Percentiles rank a stretch among this genome's conserved stretches.
Conservation (phyloP, 768 basidiomycete genomes). For the Filobasidium wieringae region DNA sequence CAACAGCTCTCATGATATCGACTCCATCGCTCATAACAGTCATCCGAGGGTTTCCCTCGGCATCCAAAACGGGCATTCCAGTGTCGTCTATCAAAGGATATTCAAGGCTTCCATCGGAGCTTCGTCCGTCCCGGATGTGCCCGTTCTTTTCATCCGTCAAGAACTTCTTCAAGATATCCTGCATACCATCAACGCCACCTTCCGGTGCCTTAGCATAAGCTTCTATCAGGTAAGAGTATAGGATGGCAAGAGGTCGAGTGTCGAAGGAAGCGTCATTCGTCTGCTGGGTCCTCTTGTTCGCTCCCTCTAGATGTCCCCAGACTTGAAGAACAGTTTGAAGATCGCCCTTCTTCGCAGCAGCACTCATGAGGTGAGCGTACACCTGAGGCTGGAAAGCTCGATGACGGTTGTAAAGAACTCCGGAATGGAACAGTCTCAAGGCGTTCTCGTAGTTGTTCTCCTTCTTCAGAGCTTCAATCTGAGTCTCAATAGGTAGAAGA, state of each 20-base stretch:
- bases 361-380: conserved; percentile 52
- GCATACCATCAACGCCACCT: not conserved
- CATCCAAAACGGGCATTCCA: not conserved
- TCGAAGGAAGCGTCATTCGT: conserved; percentile 2
- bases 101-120: not conserved
- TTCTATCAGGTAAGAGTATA: conserved; percentile 16
- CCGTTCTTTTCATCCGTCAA: not conserved
- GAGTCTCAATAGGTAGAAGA: not conserved
- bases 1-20: not conserved
- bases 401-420: conserved; percentile 39
- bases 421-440: conserved; percentile 58
- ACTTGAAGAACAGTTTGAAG: conserved; percentile 54
- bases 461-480: conserved; percentile 12
- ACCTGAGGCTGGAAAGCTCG: conserved; percentile 29
- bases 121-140: not conserved
- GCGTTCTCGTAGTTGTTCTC: conserved; percentile 55
- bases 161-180: conserved; percentile 13
- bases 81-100: not conserved
- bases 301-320: conserved; percentile 51
- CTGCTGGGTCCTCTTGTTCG: conserved; percentile 6
- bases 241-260: not conserved
- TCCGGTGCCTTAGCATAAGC: conserved; percentile 8
- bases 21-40: not conserved
- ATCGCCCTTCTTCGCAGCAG: conserved; percentile 50
- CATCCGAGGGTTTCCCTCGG: not conserved